Evolutionary conservation across 805 yeast species (phyloP).

Genomic region (Starmerella etchellsii): DNA sequence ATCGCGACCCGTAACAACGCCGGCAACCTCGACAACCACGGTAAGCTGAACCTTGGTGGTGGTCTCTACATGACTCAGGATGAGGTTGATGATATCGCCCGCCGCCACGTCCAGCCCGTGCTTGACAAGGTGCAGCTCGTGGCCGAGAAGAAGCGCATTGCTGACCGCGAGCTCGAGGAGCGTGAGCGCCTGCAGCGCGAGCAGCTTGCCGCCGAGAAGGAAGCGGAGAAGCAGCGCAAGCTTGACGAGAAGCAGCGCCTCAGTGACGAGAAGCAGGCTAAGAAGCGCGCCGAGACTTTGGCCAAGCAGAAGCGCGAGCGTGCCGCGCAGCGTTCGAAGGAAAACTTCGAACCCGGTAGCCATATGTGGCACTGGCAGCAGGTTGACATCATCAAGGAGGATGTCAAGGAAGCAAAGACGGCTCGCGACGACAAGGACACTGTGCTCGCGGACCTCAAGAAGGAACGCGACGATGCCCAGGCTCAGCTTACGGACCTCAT

Average conservation of each 20-base stretch:
- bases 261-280: slow-evolving; percentile 16
- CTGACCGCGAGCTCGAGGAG: slow-evolving; percentile 35
- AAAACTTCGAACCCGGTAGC: slow-evolving; percentile 15
- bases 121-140: slow-evolving; percentile 56
- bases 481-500: slow-evolving; percentile 20
- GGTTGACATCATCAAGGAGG: slow-evolving; percentile 20
- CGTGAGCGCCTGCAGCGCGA: slow-evolving; percentile 33
- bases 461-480: slow-evolving; percentile 17
- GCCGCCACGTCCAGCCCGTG: slow-evolving; percentile 70
- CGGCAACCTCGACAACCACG: slow-evolving; percentile 40
- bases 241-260: slow-evolving; percentile 28
- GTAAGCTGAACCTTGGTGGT: slow-evolving; percentile 72
- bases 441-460: slow-evolving; percentile 14
- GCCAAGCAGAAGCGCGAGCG: slow-evolving; percentile 18
- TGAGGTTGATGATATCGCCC: slow-evolving; percentile 72
- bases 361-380: slow-evolving; percentile 19
- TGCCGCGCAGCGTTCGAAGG: slow-evolving; percentile 14
- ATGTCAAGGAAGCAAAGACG: slow-evolving; percentile 19
- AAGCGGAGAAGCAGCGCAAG: slow-evolving; percentile 13
- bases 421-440: slow-evolving; percentile 15
- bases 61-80: slow-evolving; percentile 64
- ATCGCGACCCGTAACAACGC: slow-evolving; percentile 59
- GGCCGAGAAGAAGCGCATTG: slow-evolving; percentile 54
- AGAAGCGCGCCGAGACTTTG: slow-evolving; percentile 10
- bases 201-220: slow-evolving; percentile 13